Evolutionary conservation across 352 stramenopile species (phyloP).

Genomic region (Globisporangium yorkense): DNA sequence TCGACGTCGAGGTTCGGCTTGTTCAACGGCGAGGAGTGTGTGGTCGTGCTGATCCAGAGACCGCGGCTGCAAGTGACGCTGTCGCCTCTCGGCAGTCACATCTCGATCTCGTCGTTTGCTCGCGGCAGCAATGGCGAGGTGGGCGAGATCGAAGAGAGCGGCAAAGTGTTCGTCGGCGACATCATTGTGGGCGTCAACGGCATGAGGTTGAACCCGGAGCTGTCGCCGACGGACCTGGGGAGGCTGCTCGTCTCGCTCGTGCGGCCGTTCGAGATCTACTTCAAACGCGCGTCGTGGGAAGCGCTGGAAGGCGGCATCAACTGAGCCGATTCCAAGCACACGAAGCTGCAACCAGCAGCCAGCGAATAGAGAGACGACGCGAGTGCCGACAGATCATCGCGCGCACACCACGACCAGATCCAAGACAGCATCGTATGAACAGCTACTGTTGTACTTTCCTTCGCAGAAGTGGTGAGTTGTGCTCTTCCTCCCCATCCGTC

Average conservation of each 20-base stretch:
- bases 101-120: slow-evolving; percentile 62
- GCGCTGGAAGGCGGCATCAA: slow-evolving; percentile 17
- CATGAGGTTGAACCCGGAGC: slow-evolving; percentile 16
- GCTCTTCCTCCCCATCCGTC: neutral
- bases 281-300: slow-evolving; percentile 69
- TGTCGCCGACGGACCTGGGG: slow-evolving; percentile 39
- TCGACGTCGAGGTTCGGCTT: neutral
- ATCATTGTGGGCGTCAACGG: slow-evolving; percentile 54
- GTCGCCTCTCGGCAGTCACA: slow-evolving; percentile 32
- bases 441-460: slow-evolving; percentile 1
- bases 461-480: neutral
- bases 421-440: neutral
- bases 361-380: neutral
- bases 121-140: slow-evolving; percentile 28
- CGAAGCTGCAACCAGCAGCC: neutral
- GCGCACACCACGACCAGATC: neutral
- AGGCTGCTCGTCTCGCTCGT: slow-evolving; percentile 28
- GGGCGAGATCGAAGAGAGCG: slow-evolving; percentile 67
- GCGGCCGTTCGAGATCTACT: slow-evolving; percentile 48
- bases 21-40: slow-evolving; percentile 14
- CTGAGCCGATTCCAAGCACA: neutral
- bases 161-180: slow-evolving; percentile 59
- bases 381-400: neutral
- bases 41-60: slow-evolving; percentile 32
- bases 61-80: slow-evolving; percentile 53